Evolutionary conservation across 768 basidiomycete genomes (phyloP).

Genomic region (Albatrellus ellisii): DNA sequence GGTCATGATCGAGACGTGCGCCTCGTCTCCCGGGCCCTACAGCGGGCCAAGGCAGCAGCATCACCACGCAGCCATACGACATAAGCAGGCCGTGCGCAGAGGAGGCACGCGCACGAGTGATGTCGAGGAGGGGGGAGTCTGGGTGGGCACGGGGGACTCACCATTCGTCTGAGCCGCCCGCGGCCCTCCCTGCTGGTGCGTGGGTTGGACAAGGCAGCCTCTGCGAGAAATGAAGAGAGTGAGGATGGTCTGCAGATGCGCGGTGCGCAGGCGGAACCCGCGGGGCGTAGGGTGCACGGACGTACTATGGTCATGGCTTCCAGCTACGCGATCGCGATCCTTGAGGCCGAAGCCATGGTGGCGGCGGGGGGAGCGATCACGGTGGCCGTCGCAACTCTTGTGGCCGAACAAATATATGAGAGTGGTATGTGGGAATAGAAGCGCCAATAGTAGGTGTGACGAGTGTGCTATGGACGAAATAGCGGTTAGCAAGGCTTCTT

Average conservation of each 20-base stretch:
- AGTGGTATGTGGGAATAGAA: too few relatives aligned
- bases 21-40: slow-evolving; percentile 28
- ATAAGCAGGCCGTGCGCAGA: too few relatives aligned
- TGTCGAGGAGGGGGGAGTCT: too few relatives aligned
- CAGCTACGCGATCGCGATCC: slow-evolving; percentile 33
- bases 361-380: slow-evolving; percentile 4
- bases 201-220: slow-evolving; percentile 37
- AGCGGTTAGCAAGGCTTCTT: too few relatives aligned
- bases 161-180: slow-evolving; percentile 31
- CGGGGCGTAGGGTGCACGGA: slow-evolving; percentile 1
- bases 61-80: neutral
- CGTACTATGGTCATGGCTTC: slow-evolving; percentile 37
- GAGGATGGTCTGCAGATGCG: neutral
- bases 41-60: neutral
- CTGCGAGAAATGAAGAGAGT: slow-evolving; percentile 15
- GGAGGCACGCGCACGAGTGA: too few relatives aligned
- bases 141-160: too few relatives aligned
- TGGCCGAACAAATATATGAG: slow-evolving; percentile 6
- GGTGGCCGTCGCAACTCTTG: neutral
- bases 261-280: neutral
- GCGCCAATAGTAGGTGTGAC: neutral
- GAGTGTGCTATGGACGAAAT: too few relatives aligned
- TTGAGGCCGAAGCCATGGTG: slow-evolving; percentile 12
- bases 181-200: slow-evolving; percentile 33
- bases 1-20: slow-evolving; percentile 38